Conservation (phyloP, 768 basidiomycete species). For the Holtermannia corniformis region DNA sequence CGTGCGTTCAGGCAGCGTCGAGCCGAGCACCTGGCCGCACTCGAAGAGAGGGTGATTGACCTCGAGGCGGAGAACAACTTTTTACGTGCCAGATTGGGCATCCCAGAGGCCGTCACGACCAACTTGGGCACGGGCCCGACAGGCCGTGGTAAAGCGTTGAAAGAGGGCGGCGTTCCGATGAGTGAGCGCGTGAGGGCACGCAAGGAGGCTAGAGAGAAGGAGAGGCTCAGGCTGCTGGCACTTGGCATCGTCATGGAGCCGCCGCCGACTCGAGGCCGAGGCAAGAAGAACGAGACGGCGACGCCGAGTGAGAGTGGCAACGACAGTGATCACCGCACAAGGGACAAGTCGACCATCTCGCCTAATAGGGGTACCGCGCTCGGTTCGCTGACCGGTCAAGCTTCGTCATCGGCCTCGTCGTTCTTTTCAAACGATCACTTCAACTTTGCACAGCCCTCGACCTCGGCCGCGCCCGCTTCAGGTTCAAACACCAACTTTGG, state of each 20-base stretch:
- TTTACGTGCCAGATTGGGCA: slow-evolving; percentile 27
- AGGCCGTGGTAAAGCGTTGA: slow-evolving; percentile 39
- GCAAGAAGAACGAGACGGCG: background rate
- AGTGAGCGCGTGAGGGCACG: slow-evolving; percentile 37
- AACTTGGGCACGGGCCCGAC: slow-evolving; percentile 41
- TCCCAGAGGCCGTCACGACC: slow-evolving; percentile 25
- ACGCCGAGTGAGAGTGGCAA: background rate
- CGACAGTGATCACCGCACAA: background rate
- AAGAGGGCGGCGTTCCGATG: slow-evolving; percentile 42
- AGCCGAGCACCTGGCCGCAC: slow-evolving; percentile 39
- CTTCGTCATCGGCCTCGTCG: no score
- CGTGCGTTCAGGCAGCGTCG: slow-evolving; percentile 41
- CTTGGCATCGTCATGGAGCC: background rate
- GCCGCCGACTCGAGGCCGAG: background rate
- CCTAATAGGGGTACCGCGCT: background rate
- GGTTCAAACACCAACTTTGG: background rate
- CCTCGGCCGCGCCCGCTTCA: no score
- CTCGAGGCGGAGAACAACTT: slow-evolving; percentile 41
- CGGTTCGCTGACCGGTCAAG: no score
- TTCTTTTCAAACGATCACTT: background rate
- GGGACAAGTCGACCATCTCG: background rate
- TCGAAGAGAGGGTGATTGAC: slow-evolving; percentile 40
- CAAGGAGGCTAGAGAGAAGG: slow-evolving; percentile 33
- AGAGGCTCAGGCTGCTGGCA: slow-evolving; percentile 4
- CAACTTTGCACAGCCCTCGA: background rate